These are phyloP conservation scores for Metarhizium rileyi DNA, from an alignment of 2,329 filamentous ascomycete species.

Conservation along the genomic window DNA sequence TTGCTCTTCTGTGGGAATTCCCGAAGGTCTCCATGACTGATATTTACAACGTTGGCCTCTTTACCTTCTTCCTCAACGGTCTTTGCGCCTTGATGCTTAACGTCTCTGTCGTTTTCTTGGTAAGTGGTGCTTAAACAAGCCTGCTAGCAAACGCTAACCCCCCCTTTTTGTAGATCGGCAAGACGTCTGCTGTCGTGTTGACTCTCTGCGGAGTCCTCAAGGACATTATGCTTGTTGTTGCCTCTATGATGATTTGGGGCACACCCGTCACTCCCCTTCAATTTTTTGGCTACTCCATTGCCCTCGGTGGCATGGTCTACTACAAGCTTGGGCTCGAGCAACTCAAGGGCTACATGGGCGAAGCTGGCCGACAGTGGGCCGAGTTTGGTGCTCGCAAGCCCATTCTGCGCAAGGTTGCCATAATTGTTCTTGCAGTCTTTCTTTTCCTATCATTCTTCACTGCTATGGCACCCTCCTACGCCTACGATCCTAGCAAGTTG, in stretches of 20 bases:
- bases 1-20: slow-evolving; percentile 66
- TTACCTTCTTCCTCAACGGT: slow-evolving; percentile 66
- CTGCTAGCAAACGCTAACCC: background rate
- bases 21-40: slow-evolving; percentile 60
- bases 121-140: slow-evolving; percentile 32
- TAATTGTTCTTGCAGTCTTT: slow-evolving; percentile 54
- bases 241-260: slow-evolving; percentile 74
- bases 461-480: slow-evolving; percentile 53
- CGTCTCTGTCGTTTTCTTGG: slow-evolving; percentile 76
- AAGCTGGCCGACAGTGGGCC: slow-evolving; percentile 69
- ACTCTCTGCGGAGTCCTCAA: slow-evolving; percentile 83
- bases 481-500: slow-evolving; percentile 42
- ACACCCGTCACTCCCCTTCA: slow-evolving; percentile 66
- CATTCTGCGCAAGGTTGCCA: slow-evolving; percentile 64
- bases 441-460: slow-evolving; percentile 62
- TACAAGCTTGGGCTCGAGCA: slow-evolving; percentile 81
- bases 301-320: slow-evolving; percentile 65
- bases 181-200: slow-evolving; percentile 76
- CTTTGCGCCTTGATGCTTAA: slow-evolving; percentile 72
- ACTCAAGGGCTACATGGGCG: slow-evolving; percentile 67
- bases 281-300: slow-evolving; percentile 76
- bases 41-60: slow-evolving; percentile 62
- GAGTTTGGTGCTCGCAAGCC: slow-evolving; percentile 76
- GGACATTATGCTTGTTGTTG: slow-evolving; percentile 72
- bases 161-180: slow-evolving; percentile 80